Evolutionary conservation across 352 stramenopile species (phyloP), one percentile per base, ranked within the genome.

Genomic region (Phytophthora citrophthora): DNA sequence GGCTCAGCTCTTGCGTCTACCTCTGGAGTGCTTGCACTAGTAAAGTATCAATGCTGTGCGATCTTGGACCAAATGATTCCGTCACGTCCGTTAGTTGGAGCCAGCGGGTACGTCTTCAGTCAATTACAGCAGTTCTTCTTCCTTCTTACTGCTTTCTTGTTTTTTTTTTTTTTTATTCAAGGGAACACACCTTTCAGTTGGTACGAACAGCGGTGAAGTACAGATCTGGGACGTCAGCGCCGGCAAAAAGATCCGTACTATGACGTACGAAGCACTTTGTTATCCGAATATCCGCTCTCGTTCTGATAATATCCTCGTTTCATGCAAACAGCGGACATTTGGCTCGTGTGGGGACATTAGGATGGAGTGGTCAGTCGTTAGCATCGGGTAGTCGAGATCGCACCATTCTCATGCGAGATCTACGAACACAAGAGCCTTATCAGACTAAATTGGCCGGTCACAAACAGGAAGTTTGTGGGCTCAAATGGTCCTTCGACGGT

Each of bases 401-500:
- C 51, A 83, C 81, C 39, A 98, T 99, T 68, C 91, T 94, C 54
- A 59, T 99, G 56, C 87, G 94, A 6, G 97, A 99, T 67, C 68
- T 98, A 24, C 84, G 97, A 18, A 76, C 79, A 2, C 70, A 83
- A 5, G 75, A 86, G 38, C 54, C 75, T 26, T 89, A 80, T 36
- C 74, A 83, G 44, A 73, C 73, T 54, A 83, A 83, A 45, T 68
- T 94, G 16, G 72, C 74, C 23, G 82, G 83, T 5, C 86, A 94
- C 71, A 90, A 89, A 46, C 86, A 94, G 61, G 77, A 95, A 76
- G 94, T 99, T 7, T 99, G 97, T 67, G 97, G 97, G 9, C 74
- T 99, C 16, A 98, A 98, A 52, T 99, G 96, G 96, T 98, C 91
- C 2, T 98, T 97, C 56, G 96, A 99, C 60, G 86, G 92, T 53